Conservation (phyloP, 2,329 filamentous ascomycete species). For the Penicillium sp. region DNA sequence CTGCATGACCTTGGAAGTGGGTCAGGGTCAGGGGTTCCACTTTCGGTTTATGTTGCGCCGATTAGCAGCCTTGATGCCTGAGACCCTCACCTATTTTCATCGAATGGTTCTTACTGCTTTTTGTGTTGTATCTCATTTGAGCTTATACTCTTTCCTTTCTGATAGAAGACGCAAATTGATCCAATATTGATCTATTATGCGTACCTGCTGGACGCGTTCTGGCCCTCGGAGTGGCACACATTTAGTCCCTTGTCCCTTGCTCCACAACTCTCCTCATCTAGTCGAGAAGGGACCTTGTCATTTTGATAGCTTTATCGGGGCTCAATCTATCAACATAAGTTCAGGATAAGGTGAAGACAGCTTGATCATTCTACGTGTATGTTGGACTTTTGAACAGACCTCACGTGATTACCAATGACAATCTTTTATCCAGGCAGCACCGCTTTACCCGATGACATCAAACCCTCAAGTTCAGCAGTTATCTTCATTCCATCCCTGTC, state of each 20-base stretch:
- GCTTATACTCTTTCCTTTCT: not conserved
- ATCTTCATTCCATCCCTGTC: not conserved
- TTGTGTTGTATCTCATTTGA: not conserved
- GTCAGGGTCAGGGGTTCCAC: no score
- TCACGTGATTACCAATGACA: not conserved
- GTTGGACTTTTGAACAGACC: not conserved
- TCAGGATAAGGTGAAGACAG: not conserved
- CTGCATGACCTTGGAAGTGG: no score
- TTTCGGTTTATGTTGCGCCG: not conserved
- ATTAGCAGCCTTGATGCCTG: constrained; percentile 6
- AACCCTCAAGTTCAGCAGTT: not conserved
- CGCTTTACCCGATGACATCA: not conserved
- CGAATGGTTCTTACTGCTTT: not conserved
- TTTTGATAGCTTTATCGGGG: not conserved
- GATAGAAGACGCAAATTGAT: constrained; percentile 15
- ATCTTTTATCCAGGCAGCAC: not conserved
- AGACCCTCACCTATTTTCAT: not conserved
- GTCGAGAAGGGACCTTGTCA: constrained; percentile 8
- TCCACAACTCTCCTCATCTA: constrained; percentile 4
- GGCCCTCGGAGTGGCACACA: constrained; percentile 5
- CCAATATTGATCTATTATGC: constrained; percentile 7
- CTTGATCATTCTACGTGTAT: not conserved
- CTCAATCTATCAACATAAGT: not conserved
- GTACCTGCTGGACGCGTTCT: constrained; percentile 24
- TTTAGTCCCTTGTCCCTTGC: not conserved